Base-by-base conservation (phyloP, 805 yeast species). In the Candida krabiensis region DNA sequence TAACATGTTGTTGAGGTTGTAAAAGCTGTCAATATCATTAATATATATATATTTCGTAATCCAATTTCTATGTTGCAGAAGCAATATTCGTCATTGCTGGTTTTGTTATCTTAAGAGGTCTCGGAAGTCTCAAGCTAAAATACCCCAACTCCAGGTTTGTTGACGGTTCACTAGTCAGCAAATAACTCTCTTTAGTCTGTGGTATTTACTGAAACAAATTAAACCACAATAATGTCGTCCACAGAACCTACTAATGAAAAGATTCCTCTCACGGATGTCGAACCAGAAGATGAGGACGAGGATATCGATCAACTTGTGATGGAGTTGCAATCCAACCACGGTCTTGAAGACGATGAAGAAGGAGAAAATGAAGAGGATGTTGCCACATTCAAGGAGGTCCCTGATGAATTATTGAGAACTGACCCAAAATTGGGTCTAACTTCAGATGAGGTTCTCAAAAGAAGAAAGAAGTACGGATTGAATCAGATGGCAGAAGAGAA, bases 401-500 rank as follows among this genome's bases (percentile, higher is more conserved):
- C 96, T 39, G 96, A 88, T 57, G 93, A 84, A 60, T 68, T 85
- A 52, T 75, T 87, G 58, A 83, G 84, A 67, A 87, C 96, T 46
- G 86, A 83, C 71, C 89, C 90, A 37, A 62, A 79, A 35, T 62
- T 63, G 55, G 96, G 96, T 79, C 77, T 87, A 60, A 64, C 83
- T 46, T 68, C 79, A 44, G 95, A 83, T 31, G 95, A 87, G 66
- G 95, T 86, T 43, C 40, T 66, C 60, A 80, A 73, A 66, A 82
- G 96, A 77, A 79, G 95, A 73, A 86, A 86, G 86, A 86, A 83
- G 79, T 87, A 68, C 61, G 96, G 96, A 76, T 70, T 79, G 50
- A 87, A 87, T 70, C 90, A 85, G 71, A 85, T 87, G 95, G 80
- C 86, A 52, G 96, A 87, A 71, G 95, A 87, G 65, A 70, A 77